Percentiles rank a stretch among this genome's conserved stretches.
Evolutionary conservation across 2,329 filamentous ascomycete species (phyloP).

Genomic region (Fusarium mexicanum): DNA sequence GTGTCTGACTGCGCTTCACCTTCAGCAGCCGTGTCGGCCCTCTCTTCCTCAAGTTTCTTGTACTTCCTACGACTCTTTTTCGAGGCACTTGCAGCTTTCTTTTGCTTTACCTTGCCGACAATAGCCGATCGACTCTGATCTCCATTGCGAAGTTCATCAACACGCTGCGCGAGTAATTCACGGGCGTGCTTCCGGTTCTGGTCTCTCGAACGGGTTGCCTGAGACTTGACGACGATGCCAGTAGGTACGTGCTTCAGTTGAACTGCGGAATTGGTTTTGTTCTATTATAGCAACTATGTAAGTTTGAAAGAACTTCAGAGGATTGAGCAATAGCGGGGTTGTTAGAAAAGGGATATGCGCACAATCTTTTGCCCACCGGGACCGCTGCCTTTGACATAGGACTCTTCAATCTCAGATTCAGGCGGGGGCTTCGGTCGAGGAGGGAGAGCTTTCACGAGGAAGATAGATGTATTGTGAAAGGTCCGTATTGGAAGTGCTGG

Average conservation of each 20-base stretch:
- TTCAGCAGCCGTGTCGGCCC: slow-evolving; percentile 36
- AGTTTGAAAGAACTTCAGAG: not conserved
- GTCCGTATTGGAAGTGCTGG: slow-evolving; percentile 22
- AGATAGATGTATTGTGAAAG: slow-evolving; percentile 47
- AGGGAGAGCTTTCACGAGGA: slow-evolving; percentile 68
- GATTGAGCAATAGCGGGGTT: not conserved
- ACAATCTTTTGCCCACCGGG: slow-evolving; percentile 97
- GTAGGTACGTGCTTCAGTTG: slow-evolving; percentile 92
- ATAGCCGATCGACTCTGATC: slow-evolving; percentile 72
- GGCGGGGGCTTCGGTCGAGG: slow-evolving; percentile 77
- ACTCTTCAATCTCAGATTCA: slow-evolving; percentile 83
- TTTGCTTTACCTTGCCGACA: slow-evolving; percentile 70
- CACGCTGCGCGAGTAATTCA: slow-evolving; percentile 75
- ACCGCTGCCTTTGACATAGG: slow-evolving; percentile 89
- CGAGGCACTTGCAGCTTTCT: slow-evolving; percentile 76
- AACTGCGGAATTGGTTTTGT: slow-evolving; percentile 96
- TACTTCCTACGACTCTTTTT: slow-evolving; percentile 91
- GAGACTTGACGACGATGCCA: slow-evolving; percentile 92
- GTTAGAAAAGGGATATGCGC: slow-evolving; percentile 12
- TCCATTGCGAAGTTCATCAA: slow-evolving; percentile 79
- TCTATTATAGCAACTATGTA: slow-evolving; percentile 58
- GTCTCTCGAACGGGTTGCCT: slow-evolving; percentile 85
- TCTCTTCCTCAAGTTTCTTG: slow-evolving; percentile 65
- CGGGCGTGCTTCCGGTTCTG: slow-evolving; percentile 91
- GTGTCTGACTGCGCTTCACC: not conserved